Base-by-base conservation (phyloP, 352 stramenopile genomes). In the Phytophthora lateralis region DNA sequence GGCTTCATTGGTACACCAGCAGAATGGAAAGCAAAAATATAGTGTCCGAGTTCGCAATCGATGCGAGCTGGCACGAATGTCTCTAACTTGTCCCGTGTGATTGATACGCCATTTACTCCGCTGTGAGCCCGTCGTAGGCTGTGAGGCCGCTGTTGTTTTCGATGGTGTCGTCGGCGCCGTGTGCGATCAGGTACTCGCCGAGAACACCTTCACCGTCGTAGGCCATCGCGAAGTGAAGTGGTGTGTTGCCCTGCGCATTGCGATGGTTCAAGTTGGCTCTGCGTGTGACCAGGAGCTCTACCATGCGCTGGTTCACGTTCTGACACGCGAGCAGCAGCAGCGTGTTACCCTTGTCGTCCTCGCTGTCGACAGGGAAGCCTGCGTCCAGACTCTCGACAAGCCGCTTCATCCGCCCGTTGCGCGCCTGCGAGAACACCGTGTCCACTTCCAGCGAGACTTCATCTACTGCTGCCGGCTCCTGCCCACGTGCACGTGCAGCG, bases 271-370 rank as follows among this genome's bases (percentile, higher is more conserved):
- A 75, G 52, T 94, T 94, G 8, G 90, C 89, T 49, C 87, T 83
- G 43, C 88, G 89, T 1, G 62, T 35, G 4, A 98, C 69, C 7
- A 98, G 70, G 42, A 94, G 78, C 75, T 97, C 92, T 30, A 91
- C 84, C 68, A 97, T 94, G 56, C 86, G 84, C 29, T 85, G 69
- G 66, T 97, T 97, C 24, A 94, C 70, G 66, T 98, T 97, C 59
- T 98, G 92, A 34, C 76, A 85, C 20, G 93, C 94, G 29, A 97
- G 69, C 10, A 97, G 60, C 51, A 98, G 66, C 45, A 97, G 61
- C 38, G 95, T 98, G 70, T 98, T 98, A 51, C 92, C 95, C 53
- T 97, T 96, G 42, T 96, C 88, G 71, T 98, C 93, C 54, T 96
- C 89, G 18, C 61, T 71, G 53, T 98, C 89, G 38, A 98, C 72